phyloP scores from a whole-genome alignment of 306 rosid genomes.

The Cercis canadensis region DNA sequence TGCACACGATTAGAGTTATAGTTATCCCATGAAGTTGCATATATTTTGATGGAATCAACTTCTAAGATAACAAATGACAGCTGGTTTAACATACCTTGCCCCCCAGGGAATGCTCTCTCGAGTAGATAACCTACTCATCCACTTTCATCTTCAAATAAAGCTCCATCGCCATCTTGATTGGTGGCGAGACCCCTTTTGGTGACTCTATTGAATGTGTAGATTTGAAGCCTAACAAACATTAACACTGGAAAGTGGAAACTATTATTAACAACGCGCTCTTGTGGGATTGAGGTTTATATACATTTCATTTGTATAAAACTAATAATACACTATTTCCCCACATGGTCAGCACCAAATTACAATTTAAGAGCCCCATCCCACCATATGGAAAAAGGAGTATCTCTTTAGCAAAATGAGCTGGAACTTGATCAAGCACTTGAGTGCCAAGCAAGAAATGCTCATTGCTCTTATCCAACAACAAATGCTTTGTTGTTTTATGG shows the following conservation, averaged over 20 bases:
- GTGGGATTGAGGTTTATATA: too few relatives aligned
- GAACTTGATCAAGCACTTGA: slow-evolving; percentile 27
- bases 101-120: too few relatives aligned
- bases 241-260: neutral
- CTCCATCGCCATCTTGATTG: neutral
- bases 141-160: too few relatives aligned
- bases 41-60: too few relatives aligned
- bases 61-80: too few relatives aligned
- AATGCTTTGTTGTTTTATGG: too few relatives aligned
- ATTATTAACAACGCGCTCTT: neutral
- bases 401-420: slow-evolving; percentile 16
- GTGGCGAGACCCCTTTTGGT: neutral
- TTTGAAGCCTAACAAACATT: neutral
- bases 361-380: neutral
- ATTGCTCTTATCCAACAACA: neutral
- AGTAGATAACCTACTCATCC: too few relatives aligned
- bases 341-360: neutral
- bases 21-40: too few relatives aligned
- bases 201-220: neutral
- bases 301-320: too few relatives aligned
- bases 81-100: too few relatives aligned
- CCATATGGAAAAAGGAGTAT: neutral
- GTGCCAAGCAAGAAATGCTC: slow-evolving; percentile 33
- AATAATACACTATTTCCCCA: neutral
- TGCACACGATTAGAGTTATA: too few relatives aligned